These are phyloP conservation scores for Trichoderma brevicompactum DNA, from an alignment of 2,329 filamentous ascomycete genomes.

Conservation along the genomic window DNA sequence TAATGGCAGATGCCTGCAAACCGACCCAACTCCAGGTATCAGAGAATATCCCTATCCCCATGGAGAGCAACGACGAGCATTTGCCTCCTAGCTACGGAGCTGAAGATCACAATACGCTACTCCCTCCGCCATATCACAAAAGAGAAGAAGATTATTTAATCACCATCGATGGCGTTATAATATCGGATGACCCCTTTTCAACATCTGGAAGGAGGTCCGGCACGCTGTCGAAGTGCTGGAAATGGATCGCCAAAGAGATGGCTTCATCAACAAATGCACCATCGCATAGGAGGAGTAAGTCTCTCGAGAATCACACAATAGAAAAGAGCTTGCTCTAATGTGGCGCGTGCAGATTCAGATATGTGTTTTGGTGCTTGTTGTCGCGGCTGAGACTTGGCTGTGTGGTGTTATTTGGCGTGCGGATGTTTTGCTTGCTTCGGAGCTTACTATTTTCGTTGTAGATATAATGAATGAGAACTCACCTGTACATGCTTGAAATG, in stretches of 20 bases:
- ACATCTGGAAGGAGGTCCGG: neutral
- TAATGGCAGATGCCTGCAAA: neutral
- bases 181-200: neutral
- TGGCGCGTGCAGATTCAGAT: conserved; percentile 11
- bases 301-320: neutral
- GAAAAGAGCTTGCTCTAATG: neutral
- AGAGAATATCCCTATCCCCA: neutral
- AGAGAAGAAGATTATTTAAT: neutral
- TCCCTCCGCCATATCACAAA: conserved; percentile 11
- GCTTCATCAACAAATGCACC: neutral
- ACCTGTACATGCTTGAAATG: neutral
- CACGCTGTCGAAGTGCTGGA: conserved; percentile 11
- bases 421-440: neutral
- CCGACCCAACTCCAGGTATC: neutral
- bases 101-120: neutral
- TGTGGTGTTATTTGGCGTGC: neutral
- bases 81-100: conserved; percentile 6
- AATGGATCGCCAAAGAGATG: conserved; percentile 20
- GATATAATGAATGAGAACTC: neutral
- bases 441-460: neutral
- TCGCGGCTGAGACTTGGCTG: neutral
- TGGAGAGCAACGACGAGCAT: neutral
- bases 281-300: conserved; percentile 12
- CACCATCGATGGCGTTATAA: neutral
- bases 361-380: conserved; percentile 22